Evolutionary conservation across 768 basidiomycete species (phyloP).

Genomic region (Podaxis sp.): DNA sequence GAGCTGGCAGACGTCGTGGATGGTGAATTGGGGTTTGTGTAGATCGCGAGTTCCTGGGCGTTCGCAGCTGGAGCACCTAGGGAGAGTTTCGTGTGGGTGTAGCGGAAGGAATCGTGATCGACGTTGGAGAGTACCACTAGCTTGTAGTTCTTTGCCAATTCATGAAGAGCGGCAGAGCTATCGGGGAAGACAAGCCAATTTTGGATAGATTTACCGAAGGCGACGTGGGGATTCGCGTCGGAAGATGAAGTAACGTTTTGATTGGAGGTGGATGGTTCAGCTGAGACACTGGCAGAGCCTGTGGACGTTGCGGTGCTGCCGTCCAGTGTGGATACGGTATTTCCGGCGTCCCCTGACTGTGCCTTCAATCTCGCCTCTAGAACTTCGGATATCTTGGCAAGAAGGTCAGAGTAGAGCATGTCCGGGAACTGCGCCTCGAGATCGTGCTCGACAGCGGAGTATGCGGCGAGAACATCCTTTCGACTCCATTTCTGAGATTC

Average conservation of each 20-base stretch:
- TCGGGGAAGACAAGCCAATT: slow-evolving; percentile 71
- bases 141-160: slow-evolving; percentile 61
- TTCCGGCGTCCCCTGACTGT: slow-evolving; percentile 24
- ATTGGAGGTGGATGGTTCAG: slow-evolving; percentile 20
- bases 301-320: slow-evolving; percentile 17
- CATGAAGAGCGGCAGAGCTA: slow-evolving; percentile 56
- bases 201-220: slow-evolving; percentile 60
- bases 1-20: background rate
- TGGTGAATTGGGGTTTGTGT: slow-evolving; percentile 33
- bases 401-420: slow-evolving; percentile 60
- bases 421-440: slow-evolving; percentile 58
- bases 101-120: slow-evolving; percentile 60
- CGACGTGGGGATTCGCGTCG: slow-evolving; percentile 32
- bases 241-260: slow-evolving; percentile 11
- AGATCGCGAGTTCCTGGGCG: slow-evolving; percentile 20
- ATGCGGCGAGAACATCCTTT: slow-evolving; percentile 52
- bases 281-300: slow-evolving; percentile 11
- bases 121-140: slow-evolving; percentile 78
- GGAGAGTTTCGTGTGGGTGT: slow-evolving; percentile 57
- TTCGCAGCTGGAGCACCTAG: slow-evolving; percentile 31
- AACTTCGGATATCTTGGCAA: slow-evolving; percentile 47
- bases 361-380: slow-evolving; percentile 36
- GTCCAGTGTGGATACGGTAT: slow-evolving; percentile 19
- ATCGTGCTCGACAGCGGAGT: slow-evolving; percentile 51
- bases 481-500: slow-evolving; percentile 44